Evolutionary conservation across 139 green algal genomes (phyloP).

Genomic region (Micromonas commoda): DNA sequence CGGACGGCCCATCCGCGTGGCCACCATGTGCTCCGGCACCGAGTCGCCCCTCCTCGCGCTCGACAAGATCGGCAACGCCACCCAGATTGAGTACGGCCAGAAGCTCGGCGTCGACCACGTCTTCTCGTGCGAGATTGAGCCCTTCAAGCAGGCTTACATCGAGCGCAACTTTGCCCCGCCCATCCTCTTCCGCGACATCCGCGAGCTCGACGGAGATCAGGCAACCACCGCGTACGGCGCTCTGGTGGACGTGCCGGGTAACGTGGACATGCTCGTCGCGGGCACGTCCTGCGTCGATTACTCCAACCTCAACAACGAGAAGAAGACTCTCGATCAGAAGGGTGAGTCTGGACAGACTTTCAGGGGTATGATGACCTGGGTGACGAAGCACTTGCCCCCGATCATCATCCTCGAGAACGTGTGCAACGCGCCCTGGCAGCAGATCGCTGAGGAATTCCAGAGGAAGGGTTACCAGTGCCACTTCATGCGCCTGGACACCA

Average conservation of each 20-base stretch:
- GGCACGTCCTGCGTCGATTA: conserved; percentile 37
- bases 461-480: conserved; percentile 11
- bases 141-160: conserved; percentile 38
- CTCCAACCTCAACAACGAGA: conserved; percentile 36
- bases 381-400: conserved; percentile 5
- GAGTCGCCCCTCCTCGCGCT: conserved; percentile 32
- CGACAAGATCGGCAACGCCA: conserved; percentile 26
- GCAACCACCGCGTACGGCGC: conserved; percentile 29
- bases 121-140: conserved; percentile 36
- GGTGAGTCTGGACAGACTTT: conserved; percentile 35
- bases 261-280: conserved; percentile 34
- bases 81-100: neutral
- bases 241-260: conserved; percentile 18
- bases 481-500: conserved; percentile 32
- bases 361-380: conserved; percentile 32
- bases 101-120: conserved; percentile 29
- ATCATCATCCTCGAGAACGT: conserved; percentile 37
- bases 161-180: conserved; percentile 35
- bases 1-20: conserved; percentile 28
- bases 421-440: conserved; percentile 26
- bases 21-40: conserved; percentile 33
- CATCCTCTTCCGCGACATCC: conserved; percentile 33
- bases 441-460: conserved; percentile 9
- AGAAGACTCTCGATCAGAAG: conserved; percentile 26
- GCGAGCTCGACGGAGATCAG: conserved; percentile 24